Evolutionary conservation across 164 flowering plant species (phyloP), one percentile per base, ranked within the genome.

Genomic region (Vitis cinerea): DNA sequence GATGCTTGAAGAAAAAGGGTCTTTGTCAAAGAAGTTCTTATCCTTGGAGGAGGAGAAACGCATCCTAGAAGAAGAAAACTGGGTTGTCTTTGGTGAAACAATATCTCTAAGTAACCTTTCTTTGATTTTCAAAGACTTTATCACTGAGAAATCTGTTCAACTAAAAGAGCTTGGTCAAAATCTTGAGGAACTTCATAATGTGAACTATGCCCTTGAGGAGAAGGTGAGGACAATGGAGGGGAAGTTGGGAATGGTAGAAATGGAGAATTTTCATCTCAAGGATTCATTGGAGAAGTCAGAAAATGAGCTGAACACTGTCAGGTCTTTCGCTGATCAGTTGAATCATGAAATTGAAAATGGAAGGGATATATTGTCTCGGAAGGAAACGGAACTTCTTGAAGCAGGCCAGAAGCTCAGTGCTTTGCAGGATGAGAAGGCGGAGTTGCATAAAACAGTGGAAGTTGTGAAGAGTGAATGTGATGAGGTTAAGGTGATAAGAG

Each of bases 61-160:
- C 72, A 64, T 29, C 9, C 72, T 87, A 1, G 84, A 84, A 76
- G 82, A 80, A 65, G 89, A 85, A 65, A 79, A 65, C 66, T 19
- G 14, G 75, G 59, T 52, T 29, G 13, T 82, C 50, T 56, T 78
- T 15, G 66, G 61, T 59, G 84, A 90, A 77, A 58, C 74, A 13
- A 47, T 84, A 16, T 72, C 73, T 71, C 71, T 79, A 19, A 72
- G 71, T 63, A 77, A 57, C 65, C 76, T 82, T 61, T 75, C 84
- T 37, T 51, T 82, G 57, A 71, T 86, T 56, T 75, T 76, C 53
- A 66, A 72, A 67, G 72, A 75, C 61, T 59, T 62, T 55, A 53
- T 81, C 17, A 53, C 60, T 55, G 90, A 86, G 64, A 83, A 77
- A 55, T 47, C 70, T 61, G 17, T 47, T 67, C 84, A 78, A 64